Base-by-base conservation (phyloP, 371 early-diverging fungal genomes). In the Blyttiomyces sp. region DNA sequence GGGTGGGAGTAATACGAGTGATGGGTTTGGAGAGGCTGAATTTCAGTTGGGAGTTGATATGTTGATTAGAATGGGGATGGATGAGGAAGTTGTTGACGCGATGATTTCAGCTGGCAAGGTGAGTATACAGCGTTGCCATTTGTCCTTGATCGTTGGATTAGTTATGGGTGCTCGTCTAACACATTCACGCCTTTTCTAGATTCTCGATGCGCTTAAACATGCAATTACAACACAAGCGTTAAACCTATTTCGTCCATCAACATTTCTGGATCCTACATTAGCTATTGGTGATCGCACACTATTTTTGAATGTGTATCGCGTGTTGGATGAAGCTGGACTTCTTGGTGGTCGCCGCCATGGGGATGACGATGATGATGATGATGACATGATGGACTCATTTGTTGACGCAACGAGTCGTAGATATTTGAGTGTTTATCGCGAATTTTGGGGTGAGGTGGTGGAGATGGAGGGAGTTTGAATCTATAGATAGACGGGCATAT, bases 381-480 rank as follows among this genome's bases (percentile, higher is more conserved):
- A 43, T 26, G 60, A 32, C 19, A 58, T 16, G 19, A 19, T 16
- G 54, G 45, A 23, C 16, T 17, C 19, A 4, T 19, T 43, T 9
- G 58, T 31, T 2, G 53, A 24, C 13, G 50, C 35, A 1, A n/a
- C 48, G 19, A 46, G 45, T 1, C 33, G 71, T 19, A n/a, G n/a
- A n/a, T 71, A 60, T 49, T 45, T 67, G 3, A 60, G 61, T 0
- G 53, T 71, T 9, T 71, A 42, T 54, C 21, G 64, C 31, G 71
- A 71, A 56, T 39, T 71, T 60, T 71, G 71, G 71, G 68, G 71
- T 11, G 67, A 63, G 45, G 62, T 66, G 23, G 68, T 71, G 9
- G 71, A 66, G 48, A 67, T 71, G 68, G 71, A 71, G 26, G 58
- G 61, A 19, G 43, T 71, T 21, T 57, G n/a, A n/a, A n/a, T n/a